These are phyloP conservation scores for Aspergillus transmontanensis DNA, from an alignment of 2,329 filamentous ascomycete genomes.

Conservation along the genomic window DNA sequence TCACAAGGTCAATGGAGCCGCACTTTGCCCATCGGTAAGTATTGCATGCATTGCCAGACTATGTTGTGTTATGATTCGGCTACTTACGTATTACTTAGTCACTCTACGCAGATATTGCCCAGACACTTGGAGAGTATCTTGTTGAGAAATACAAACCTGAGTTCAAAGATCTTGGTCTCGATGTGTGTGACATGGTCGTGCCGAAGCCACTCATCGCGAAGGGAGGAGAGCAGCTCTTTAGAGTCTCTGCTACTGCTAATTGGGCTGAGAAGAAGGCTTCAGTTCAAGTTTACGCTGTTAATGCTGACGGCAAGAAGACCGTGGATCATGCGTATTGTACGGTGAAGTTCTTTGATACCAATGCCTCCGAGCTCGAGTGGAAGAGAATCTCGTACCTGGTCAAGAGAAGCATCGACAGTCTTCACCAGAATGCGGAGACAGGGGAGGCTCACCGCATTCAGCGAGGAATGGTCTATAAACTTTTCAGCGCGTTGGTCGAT, in stretches of 20 bases:
- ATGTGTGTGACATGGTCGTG: constrained; percentile 69
- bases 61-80: not conserved
- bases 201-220: constrained; percentile 65
- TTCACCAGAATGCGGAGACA: constrained; percentile 62
- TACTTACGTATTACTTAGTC: constrained; percentile 43
- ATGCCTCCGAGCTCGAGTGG: constrained; percentile 22
- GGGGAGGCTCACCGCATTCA: constrained; percentile 73
- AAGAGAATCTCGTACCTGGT: constrained; percentile 71
- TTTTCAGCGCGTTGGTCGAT: constrained; percentile 61
- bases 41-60: not conserved
- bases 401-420: constrained; percentile 61
- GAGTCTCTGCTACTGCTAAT: constrained; percentile 10
- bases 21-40: constrained; percentile 57
- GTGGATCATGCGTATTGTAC: constrained; percentile 8
- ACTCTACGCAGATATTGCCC: constrained; percentile 65
- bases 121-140: constrained; percentile 68
- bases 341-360: not conserved
- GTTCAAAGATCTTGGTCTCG: constrained; percentile 58
- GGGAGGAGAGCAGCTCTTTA: constrained; percentile 7
- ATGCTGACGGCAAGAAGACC: constrained; percentile 2
- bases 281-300: constrained; percentile 10
- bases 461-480: constrained; percentile 77
- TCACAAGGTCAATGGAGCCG: constrained; percentile 68
- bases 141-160: constrained; percentile 53
- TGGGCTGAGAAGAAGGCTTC: constrained; percentile 5